These are phyloP conservation scores for Barnettozyma siamensis DNA, from an alignment of 805 yeast species.

Conservation along the genomic window DNA sequence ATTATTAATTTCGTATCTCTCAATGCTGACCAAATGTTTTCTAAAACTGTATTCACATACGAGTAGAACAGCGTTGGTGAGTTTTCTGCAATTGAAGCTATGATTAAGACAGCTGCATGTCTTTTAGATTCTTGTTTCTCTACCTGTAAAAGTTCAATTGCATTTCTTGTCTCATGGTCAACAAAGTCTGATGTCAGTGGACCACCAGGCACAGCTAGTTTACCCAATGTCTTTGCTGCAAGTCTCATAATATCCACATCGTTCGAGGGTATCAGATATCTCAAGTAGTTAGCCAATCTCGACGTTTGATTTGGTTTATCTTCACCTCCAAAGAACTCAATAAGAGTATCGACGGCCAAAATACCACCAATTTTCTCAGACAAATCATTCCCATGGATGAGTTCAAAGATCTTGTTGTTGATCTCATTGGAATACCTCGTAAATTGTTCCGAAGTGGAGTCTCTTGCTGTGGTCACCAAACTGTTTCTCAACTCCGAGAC, in stretches of 20 bases:
- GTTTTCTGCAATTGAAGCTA: slow-evolving; percentile 77
- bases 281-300: slow-evolving; percentile 81
- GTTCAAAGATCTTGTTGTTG: slow-evolving; percentile 80
- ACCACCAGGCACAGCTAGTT: slow-evolving; percentile 84
- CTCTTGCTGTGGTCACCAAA: slow-evolving; percentile 69
- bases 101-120: slow-evolving; percentile 84
- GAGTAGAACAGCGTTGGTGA: slow-evolving; percentile 80
- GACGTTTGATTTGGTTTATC: slow-evolving; percentile 87
- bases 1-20: slow-evolving; percentile 72
- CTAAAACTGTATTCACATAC: slow-evolving; percentile 71
- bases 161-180: slow-evolving; percentile 82
- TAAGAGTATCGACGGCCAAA: slow-evolving; percentile 81
- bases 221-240: slow-evolving; percentile 85
- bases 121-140: slow-evolving; percentile 81
- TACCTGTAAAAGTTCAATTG: slow-evolving; percentile 87
- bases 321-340: slow-evolving; percentile 79
- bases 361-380: slow-evolving; percentile 83
- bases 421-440: slow-evolving; percentile 78
- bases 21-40: slow-evolving; percentile 82
- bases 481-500: slow-evolving; percentile 69
- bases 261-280: slow-evolving; percentile 72
- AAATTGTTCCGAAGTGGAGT: slow-evolving; percentile 74
- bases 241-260: slow-evolving; percentile 81
- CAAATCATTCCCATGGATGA: slow-evolving; percentile 69
- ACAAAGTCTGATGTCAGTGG: slow-evolving; percentile 88